Percentiles rank a stretch among this genome's conserved stretches.
These are phyloP conservation scores for Plasmopara viticola DNA, from an alignment of 352 stramenopile genomes.

Conservation along the genomic window DNA sequence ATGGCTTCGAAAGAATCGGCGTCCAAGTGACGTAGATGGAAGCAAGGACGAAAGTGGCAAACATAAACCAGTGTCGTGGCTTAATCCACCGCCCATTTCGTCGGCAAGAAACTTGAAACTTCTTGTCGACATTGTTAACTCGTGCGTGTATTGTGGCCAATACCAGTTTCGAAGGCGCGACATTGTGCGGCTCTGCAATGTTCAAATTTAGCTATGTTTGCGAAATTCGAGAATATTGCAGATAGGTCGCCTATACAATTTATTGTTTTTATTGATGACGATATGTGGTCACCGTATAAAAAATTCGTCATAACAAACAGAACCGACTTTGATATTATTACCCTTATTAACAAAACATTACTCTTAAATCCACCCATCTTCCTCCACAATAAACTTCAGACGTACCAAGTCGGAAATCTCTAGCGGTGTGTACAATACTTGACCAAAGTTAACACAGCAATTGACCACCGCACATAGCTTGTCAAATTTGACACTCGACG, in stretches of 20 bases:
- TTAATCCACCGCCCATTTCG: slow-evolving; percentile 44
- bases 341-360: too few relatives aligned
- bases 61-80: slow-evolving; percentile 27
- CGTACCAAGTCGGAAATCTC: slow-evolving; percentile 62
- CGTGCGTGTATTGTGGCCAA: slow-evolving; percentile 49
- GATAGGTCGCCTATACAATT: slow-evolving; percentile 1
- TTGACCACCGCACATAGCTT: slow-evolving; percentile 54
- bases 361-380: slow-evolving; percentile 77
- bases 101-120: slow-evolving; percentile 33
- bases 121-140: slow-evolving; percentile 63
- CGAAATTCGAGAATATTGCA: not conserved
- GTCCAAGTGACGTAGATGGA: not conserved
- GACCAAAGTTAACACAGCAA: slow-evolving; percentile 54
- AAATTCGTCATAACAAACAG: too few relatives aligned
- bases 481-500: slow-evolving; percentile 31
- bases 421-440: slow-evolving; percentile 39
- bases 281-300: too few relatives aligned
- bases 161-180: slow-evolving; percentile 47
- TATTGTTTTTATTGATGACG: slow-evolving; percentile 8
- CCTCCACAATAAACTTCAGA: slow-evolving; percentile 74
- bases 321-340: too few relatives aligned
- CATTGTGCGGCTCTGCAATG: slow-evolving; percentile 55
- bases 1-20: slow-evolving; percentile 20
- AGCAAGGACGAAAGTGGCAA: slow-evolving; percentile 7
- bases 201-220: slow-evolving; percentile 30